phyloP scores from a whole-genome alignment of 139 green algal species.

The Diplosphaera chodatii region DNA sequence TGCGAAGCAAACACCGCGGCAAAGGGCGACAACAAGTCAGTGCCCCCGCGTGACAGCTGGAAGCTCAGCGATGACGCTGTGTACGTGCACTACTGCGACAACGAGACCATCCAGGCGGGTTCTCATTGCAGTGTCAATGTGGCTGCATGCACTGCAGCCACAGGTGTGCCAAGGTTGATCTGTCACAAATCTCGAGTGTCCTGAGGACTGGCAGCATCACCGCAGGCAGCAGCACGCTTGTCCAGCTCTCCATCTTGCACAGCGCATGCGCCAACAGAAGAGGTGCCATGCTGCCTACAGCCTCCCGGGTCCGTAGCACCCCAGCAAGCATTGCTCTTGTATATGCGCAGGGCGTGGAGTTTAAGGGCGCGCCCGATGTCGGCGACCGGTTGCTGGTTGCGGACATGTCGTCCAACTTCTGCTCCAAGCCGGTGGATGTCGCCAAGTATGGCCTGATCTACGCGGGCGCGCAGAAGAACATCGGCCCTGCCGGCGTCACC shows the following conservation, averaged over 20 bases:
- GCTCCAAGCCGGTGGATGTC: conserved; percentile 95
- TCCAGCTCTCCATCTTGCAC: too few species aligned
- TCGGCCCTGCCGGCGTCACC: conserved; percentile 87
- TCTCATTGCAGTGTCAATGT: too few species aligned
- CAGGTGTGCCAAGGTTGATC: too few species aligned
- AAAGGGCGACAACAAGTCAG: conserved; percentile 82
- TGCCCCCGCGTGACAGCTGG: conserved; percentile 72
- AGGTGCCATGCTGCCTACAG: too few species aligned
- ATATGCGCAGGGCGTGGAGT: conserved; percentile 96
- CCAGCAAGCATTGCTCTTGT: too few species aligned
- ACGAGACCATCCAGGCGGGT: conserved; percentile 88
- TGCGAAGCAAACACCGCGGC: conserved; percentile 64
- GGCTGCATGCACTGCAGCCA: too few species aligned
- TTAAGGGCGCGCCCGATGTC: conserved; percentile 77
- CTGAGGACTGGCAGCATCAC: too few species aligned
- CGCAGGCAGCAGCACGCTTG: too few species aligned
- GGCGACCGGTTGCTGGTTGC: conserved; percentile 62
- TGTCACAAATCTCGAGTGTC: too few species aligned
- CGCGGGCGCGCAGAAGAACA: conserved; percentile 98
- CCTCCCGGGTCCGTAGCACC: too few species aligned
- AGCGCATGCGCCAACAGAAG: too few species aligned
- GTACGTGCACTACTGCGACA: conserved; percentile 99
- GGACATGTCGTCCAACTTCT: conserved; percentile 98
- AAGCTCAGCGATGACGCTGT: conserved; percentile 70
- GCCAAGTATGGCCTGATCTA: conserved; percentile 95